Evolutionary conservation across 2,329 filamentous ascomycete species (phyloP).

Genomic region (Geoglossum cookeanum): DNA sequence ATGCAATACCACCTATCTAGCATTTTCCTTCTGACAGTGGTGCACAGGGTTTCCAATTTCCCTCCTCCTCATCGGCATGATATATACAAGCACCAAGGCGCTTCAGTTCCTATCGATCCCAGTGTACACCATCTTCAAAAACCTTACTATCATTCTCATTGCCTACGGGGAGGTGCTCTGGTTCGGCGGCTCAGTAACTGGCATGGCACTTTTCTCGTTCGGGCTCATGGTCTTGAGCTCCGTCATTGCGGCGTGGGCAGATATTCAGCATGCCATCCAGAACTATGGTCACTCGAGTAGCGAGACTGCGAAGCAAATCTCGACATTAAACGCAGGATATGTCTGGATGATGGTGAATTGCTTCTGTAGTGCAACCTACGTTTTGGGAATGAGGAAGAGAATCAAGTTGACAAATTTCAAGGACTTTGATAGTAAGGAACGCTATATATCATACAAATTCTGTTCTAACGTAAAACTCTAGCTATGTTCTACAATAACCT

Average conservation of each 20-base stretch:
- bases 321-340: conserved; percentile 84
- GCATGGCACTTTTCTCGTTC: conserved; percentile 78
- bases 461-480: conserved; percentile 24
- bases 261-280: conserved; percentile 70
- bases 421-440: conserved; percentile 85
- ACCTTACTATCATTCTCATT: conserved; percentile 95
- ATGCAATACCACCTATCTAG: conserved; percentile 15
- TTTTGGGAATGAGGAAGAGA: conserved; percentile 89
- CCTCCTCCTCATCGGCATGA: conserved; percentile 92
- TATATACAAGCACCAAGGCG: conserved; percentile 92
- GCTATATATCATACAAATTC: not conserved
- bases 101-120: conserved; percentile 93
- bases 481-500: conserved; percentile 99
- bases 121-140: conserved; percentile 99
- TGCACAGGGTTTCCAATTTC: conserved; percentile 82
- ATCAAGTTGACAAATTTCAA: conserved; percentile 99
- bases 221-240: conserved; percentile 93
- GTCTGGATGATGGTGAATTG: conserved; percentile 98
- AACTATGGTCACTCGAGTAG: conserved; percentile 32
- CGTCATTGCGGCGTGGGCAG: conserved; percentile 88
- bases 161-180: conserved; percentile 96
- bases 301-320: conserved; percentile 56
- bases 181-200: conserved; percentile 86
- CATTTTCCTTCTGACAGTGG: not conserved
- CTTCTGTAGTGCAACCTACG: conserved; percentile 76